Base-by-base conservation (phyloP, 2,329 filamentous ascomycete genomes). In the Ilyonectria sp. region DNA sequence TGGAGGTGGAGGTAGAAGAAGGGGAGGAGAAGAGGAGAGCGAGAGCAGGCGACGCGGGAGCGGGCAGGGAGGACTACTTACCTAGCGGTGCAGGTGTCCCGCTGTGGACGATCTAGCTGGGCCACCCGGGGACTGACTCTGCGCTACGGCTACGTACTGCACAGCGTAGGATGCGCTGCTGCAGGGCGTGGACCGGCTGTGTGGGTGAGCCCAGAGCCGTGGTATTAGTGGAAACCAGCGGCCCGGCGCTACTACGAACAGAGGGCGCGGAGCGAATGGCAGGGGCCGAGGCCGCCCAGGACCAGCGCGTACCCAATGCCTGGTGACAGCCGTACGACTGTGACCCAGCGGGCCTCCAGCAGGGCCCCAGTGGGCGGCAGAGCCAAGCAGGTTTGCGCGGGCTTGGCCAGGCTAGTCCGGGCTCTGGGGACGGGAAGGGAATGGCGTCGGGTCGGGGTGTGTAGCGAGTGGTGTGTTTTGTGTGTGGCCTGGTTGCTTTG, bases 211-310 rank as follows among this genome's bases (percentile, higher is more conserved):
- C 63, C 73, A 69, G 70, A 55, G 64, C 74, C 70, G 70, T 75
- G 73, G 73, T 75, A 75, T 68, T 56, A 69, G 73, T 53, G 50
- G 50, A 53, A 37, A 37, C 73, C 57, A 69, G 74, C 69, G 70
- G 67, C 73, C 74, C 72, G 73, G 73, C 67, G 71, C 67, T 72
- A 65, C 67, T 65, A 65, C 69, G 69, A 61, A 66, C 63, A 66
- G 71, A 72, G 66, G 59, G 66, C 31, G 63, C 62, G 60, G 63
- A 71, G 63, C 73, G 70, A 75, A 75, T 75, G 37, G 70, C 61
- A 61, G 59, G 49, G 59, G 52, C 59, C 44, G 58, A 60, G 64
- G 31, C 50, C 40, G 47, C 56, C 62, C 65, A 67, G 69, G 65
- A 62, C 65, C 62, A 58, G 49, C 35, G 49, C 63, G 52, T 57